These are phyloP conservation scores for Amanita fuliginea DNA, from an alignment of 768 basidiomycete genomes.

Conservation along the genomic window DNA sequence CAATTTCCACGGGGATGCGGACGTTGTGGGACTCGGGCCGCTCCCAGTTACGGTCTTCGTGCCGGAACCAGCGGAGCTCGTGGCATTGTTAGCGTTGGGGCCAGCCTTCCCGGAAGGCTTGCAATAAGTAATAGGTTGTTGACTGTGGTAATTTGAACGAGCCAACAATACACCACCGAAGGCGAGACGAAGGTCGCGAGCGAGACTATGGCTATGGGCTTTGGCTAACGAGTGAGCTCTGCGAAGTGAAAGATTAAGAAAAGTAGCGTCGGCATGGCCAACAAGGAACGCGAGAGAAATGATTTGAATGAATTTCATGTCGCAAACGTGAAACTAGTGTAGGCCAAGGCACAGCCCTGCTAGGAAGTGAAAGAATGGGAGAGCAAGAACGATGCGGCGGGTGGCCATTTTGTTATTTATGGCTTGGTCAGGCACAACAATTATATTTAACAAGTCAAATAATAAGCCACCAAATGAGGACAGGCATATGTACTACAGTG, in stretches of 20 bases:
- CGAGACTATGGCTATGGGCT: slow-evolving; percentile 48
- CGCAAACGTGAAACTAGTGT: slow-evolving; percentile 10
- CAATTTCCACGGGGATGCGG: slow-evolving; percentile 46
- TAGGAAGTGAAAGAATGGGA: slow-evolving; percentile 7
- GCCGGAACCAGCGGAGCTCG: slow-evolving; percentile 9
- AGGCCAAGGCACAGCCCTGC: slow-evolving; percentile 3
- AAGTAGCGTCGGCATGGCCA: slow-evolving; percentile 16
- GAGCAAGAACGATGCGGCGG: neutral
- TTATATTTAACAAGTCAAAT: neutral
- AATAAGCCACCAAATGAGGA: neutral
- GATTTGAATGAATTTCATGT: slow-evolving; percentile 17
- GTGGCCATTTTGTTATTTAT: slow-evolving; percentile 1
- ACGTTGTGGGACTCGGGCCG: slow-evolving; percentile 14
- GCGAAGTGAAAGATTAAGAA: slow-evolving; percentile 31
- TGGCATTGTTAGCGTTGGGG: slow-evolving; percentile 11
- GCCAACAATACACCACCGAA: slow-evolving; percentile 43
- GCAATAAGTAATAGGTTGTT: slow-evolving; percentile 34
- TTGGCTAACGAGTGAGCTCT: slow-evolving; percentile 44
- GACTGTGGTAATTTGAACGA: slow-evolving; percentile 18
- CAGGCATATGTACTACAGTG: slow-evolving; percentile 1
- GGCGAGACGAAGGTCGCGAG: slow-evolving; percentile 58
- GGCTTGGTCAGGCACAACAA: neutral
- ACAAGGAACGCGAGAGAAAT: slow-evolving; percentile 27
- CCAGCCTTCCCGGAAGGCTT: slow-evolving; percentile 22
- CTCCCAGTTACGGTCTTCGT: slow-evolving; percentile 12